phyloP scores from a whole-genome alignment of 306 rosid genomes.

The Quillaja saponaria region DNA sequence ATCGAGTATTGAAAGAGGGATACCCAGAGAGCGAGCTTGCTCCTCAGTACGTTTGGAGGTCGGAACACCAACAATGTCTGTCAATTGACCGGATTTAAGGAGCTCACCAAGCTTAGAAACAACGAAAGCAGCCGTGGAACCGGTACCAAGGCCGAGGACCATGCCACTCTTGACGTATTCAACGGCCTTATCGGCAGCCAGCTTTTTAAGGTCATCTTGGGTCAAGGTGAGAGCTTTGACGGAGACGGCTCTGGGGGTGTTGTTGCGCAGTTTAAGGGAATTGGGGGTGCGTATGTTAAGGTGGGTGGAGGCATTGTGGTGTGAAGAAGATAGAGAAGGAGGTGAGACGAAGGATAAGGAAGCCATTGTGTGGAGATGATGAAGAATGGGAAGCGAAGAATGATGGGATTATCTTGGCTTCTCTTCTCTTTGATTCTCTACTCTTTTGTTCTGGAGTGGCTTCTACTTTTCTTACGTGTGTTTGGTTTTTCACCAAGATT shows the following conservation, averaged over 20 bases:
- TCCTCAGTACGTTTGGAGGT: conserved; percentile 88
- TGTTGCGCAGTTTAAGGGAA: conserved; percentile 46
- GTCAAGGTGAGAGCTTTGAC: conserved; percentile 57
- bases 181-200: conserved; percentile 88
- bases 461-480: no score
- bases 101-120: conserved; percentile 75
- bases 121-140: conserved; percentile 90
- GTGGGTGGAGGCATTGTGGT: conserved; percentile 45
- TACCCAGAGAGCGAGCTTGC: conserved; percentile 72
- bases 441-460: background rate
- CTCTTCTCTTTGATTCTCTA: background rate
- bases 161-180: conserved; percentile 74
- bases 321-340: conserved; percentile 52
- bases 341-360: conserved; percentile 62
- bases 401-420: background rate
- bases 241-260: conserved; percentile 28
- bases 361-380: conserved; percentile 50
- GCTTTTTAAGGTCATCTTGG: conserved; percentile 76
- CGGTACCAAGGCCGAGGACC: conserved; percentile 92
- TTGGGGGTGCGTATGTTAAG: conserved; percentile 51
- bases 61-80: conserved; percentile 71
- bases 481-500: no score
- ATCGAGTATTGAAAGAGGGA: conserved; percentile 78
- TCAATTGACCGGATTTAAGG: conserved; percentile 54
- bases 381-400: background rate